Evolutionary conservation across 139 green algal genomes (phyloP).

Genomic region (Monoraphidium neglectum): DNA sequence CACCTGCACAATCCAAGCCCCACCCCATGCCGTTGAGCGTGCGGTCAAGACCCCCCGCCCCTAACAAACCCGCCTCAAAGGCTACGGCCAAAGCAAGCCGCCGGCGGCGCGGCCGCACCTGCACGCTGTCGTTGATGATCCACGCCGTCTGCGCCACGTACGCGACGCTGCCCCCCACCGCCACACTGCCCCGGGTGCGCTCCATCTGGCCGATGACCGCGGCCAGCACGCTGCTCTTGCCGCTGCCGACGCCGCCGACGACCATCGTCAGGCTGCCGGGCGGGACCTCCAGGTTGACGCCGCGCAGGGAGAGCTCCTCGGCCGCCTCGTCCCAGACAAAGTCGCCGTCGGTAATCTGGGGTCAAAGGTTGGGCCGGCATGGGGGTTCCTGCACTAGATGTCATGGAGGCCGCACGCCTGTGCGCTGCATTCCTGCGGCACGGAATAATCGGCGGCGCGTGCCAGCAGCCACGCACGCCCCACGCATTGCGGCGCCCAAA

Average conservation of each 20-base stretch:
- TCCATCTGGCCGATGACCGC: slow-evolving; percentile 81
- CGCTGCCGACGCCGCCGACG: slow-evolving; percentile 80
- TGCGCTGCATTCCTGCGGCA: no score
- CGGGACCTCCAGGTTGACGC: slow-evolving; percentile 62
- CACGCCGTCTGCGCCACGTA: slow-evolving; percentile 88
- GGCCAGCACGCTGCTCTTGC: slow-evolving; percentile 78
- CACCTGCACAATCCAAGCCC: no score
- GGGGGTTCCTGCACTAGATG: no score
- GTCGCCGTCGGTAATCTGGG: slow-evolving; percentile 30
- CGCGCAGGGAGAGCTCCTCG: slow-evolving; percentile 37
- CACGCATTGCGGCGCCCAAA: no score
- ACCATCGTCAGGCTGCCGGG: slow-evolving; percentile 73
- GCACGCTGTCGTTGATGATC: slow-evolving; percentile 91
- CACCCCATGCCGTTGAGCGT: no score
- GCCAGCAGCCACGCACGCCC: no score
- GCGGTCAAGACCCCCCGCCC: no score
- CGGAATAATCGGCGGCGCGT: no score
- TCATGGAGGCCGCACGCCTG: no score
- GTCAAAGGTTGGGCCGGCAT: no score
- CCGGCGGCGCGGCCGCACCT: slow-evolving; percentile 39
- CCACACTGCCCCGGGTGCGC: slow-evolving; percentile 29
- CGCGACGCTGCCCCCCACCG: slow-evolving; percentile 63
- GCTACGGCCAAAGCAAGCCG: not conserved
- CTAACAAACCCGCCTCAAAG: not conserved
- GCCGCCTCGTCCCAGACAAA: slow-evolving; percentile 50